phyloP scores from a whole-genome alignment of 352 stramenopile genomes.

The Phytophthora litchii region DNA sequence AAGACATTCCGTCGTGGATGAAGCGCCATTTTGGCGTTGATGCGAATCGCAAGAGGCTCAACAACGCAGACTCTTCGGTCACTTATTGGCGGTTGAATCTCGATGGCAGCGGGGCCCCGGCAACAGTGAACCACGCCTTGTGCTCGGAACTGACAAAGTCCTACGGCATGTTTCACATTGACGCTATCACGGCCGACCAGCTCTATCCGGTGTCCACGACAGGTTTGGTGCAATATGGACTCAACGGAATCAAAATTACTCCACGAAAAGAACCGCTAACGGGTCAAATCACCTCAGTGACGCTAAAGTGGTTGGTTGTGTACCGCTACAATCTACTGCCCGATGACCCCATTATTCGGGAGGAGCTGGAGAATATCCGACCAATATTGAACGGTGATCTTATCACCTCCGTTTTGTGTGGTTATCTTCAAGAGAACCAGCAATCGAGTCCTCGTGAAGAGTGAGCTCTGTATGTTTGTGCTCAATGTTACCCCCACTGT shows the following conservation, averaged over 20 bases:
- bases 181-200: conserved; percentile 32
- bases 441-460: neutral
- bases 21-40: conserved; percentile 38
- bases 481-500: no score
- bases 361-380: conserved; percentile 30
- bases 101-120: conserved; percentile 11
- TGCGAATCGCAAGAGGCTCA: conserved; percentile 21
- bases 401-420: conserved; percentile 29
- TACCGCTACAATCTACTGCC: conserved; percentile 44
- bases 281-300: conserved; percentile 22
- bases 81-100: conserved; percentile 28
- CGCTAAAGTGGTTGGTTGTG: conserved; percentile 32
- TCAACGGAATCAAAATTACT: conserved; percentile 34
- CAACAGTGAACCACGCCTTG: conserved; percentile 31
- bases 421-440: conserved; percentile 26
- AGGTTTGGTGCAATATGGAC: conserved; percentile 23
- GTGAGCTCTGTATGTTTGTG: neutral
- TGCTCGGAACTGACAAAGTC: conserved; percentile 30
- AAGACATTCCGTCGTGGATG: conserved; percentile 28
- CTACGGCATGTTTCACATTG: conserved; percentile 35
- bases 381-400: conserved; percentile 38
- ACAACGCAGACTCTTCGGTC: conserved; percentile 11
- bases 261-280: conserved; percentile 27
- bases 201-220: conserved; percentile 16
- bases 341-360: conserved; percentile 19